Evolutionary conservation across 495 filamentous ascomycete genomes (phyloP).

Genomic region (Penicillium subrubescens): DNA sequence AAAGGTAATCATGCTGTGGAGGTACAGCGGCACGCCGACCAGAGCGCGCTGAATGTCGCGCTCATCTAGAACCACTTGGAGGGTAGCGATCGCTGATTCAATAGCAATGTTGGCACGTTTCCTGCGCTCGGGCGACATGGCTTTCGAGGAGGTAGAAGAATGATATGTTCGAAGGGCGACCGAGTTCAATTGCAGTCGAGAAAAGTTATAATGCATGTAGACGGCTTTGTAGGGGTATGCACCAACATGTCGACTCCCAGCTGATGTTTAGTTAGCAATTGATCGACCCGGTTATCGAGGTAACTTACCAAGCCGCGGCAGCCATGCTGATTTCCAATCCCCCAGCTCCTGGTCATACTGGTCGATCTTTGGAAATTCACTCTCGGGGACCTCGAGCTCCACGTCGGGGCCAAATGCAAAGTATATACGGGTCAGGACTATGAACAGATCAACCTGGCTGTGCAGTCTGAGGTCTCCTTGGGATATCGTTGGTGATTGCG

Average conservation of each 20-base stretch:
- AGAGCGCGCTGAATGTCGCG: conserved; percentile 52
- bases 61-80: conserved; percentile 51
- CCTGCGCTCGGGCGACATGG: conserved; percentile 53
- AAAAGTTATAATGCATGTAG: conserved; percentile 56
- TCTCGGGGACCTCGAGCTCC: conserved; percentile 53
- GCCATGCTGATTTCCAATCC: conserved; percentile 52
- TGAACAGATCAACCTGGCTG: conserved; percentile 61
- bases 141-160: conserved; percentile 47
- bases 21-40: conserved; percentile 55
- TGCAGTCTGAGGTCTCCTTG: conserved; percentile 56
- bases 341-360: conserved; percentile 46
- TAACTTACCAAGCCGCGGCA: conserved; percentile 47
- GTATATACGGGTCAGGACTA: conserved; percentile 58
- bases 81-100: conserved; percentile 52
- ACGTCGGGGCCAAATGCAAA: conserved; percentile 61
- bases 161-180: conserved; percentile 58
- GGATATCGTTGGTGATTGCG: conserved; percentile 43
- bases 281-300: neutral
- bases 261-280: conserved; percentile 31
- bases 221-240: conserved; percentile 56
- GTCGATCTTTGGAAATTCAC: conserved; percentile 47
- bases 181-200: conserved; percentile 59
- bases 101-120: conserved; percentile 58
- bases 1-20: conserved; percentile 61
- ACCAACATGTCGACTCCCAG: conserved; percentile 53